These are phyloP conservation scores for Wallacemonas collosoma DNA, from an alignment of 208 protist genomes.

Conservation along the genomic window DNA sequence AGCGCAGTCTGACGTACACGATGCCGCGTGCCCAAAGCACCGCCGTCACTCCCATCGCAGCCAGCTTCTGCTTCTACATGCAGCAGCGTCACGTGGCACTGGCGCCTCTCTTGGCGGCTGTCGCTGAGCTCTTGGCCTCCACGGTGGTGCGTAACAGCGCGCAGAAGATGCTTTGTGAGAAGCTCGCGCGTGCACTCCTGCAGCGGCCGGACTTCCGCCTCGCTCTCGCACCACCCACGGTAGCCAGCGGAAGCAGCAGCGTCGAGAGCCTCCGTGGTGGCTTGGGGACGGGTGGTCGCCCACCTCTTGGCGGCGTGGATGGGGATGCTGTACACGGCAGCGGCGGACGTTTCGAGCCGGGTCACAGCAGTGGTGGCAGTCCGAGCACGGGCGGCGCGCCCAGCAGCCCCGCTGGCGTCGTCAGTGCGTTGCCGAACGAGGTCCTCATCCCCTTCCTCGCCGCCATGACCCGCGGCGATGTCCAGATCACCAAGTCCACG, in stretches of 20 bases:
- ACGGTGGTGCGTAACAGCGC: constrained; percentile 52
- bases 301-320: too few species aligned
- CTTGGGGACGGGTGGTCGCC: neutral
- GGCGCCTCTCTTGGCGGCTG: constrained; percentile 57
- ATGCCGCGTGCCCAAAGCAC: constrained; percentile 31
- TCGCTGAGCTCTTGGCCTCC: constrained; percentile 62
- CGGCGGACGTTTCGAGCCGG: neutral
- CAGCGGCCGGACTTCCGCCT: constrained; percentile 57
- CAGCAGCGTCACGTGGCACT: constrained; percentile 47
- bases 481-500: constrained; percentile 56
- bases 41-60: constrained; percentile 51
- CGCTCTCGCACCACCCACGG: constrained; percentile 67
- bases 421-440: constrained; percentile 62
- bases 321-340: neutral
- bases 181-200: constrained; percentile 56
- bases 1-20: constrained; percentile 33
- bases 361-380: neutral
- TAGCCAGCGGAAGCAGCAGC: constrained; percentile 37
- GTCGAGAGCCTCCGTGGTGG: neutral
- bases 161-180: constrained; percentile 68
- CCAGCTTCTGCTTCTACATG: constrained; percentile 61
- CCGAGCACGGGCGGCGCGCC: neutral
- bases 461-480: constrained; percentile 69
- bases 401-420: constrained; percentile 6
- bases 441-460: constrained; percentile 80